Percentiles rank a stretch among this genome's conserved stretches.
Conservation (phyloP, 2,329 filamentous ascomycete genomes). For the Fusarium irregulare region DNA sequence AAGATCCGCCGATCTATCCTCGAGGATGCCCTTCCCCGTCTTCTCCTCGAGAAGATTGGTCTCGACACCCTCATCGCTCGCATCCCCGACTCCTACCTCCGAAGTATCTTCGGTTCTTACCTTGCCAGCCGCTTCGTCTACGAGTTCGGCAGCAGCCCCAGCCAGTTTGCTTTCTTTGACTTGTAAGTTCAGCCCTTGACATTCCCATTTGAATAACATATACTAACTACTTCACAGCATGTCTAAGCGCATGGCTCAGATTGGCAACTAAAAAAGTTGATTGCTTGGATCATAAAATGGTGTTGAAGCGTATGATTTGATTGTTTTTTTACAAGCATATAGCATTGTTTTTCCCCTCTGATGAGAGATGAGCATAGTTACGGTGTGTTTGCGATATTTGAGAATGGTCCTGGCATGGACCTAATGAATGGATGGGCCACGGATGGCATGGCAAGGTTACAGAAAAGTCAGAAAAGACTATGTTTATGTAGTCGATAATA, state of each 20-base stretch:
- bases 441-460: slow-evolving; percentile 44
- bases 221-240: slow-evolving; percentile 62
- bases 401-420: slow-evolving; percentile 42
- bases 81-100: slow-evolving; percentile 91
- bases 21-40: slow-evolving; percentile 83
- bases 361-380: slow-evolving; percentile 45
- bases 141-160: slow-evolving; percentile 89
- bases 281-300: slow-evolving; percentile 30
- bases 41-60: slow-evolving; percentile 89
- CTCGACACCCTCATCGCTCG: slow-evolving; percentile 87
- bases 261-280: slow-evolving; percentile 44
- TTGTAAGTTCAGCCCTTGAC: slow-evolving; percentile 73
- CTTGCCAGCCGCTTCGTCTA: slow-evolving; percentile 97
- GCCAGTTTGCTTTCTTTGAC: slow-evolving; percentile 98
- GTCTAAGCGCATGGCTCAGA: slow-evolving; percentile 71
- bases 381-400: slow-evolving; percentile 44
- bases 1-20: slow-evolving; percentile 82
- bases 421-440: slow-evolving; percentile 35
- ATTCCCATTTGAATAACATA: not conserved
- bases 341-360: slow-evolving; percentile 37
- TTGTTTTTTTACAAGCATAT: slow-evolving; percentile 44
- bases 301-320: slow-evolving; percentile 37
- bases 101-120: slow-evolving; percentile 96
- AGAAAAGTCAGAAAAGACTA: slow-evolving; percentile 47
- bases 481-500: slow-evolving; percentile 42